Evolutionary conservation across 2,329 filamentous ascomycete species (phyloP), one percentile per base, ranked within the genome.

Genomic region (Sclerotinia minor): DNA sequence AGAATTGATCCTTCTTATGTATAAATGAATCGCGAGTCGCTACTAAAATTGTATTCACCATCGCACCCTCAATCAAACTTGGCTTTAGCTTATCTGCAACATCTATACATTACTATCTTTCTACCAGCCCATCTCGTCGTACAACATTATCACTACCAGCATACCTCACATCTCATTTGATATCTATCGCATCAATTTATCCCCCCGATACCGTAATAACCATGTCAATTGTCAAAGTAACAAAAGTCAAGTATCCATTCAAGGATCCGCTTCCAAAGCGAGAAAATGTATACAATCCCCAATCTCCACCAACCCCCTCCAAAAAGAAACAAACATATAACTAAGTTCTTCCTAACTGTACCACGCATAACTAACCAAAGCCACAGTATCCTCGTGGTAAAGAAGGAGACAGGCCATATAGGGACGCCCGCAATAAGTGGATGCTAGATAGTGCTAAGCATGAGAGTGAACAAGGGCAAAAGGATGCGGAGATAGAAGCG

Each of bases 381-480:
- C 24, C 17, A 53, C 15, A 53, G 26, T 15, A 53, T 4, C 19
- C 26, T 19, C 26, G 1, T 17, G 17, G 26, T 26, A 52, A 15
- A 52, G 50, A 52, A 15, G n/a, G 50, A 17, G 3, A 29, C 13
- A 52, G 8, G 44, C 5, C 5, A 19, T 47, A 21, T 41, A 47
- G 2, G 19, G 44, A 17, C 9, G 44, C 5, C 17, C 44, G 44
- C 19, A 6, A 19, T 21, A 21, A 47, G 44, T 47, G 17, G 17
- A 2, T 21, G 1, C 0, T 7, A 21, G 19, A 6, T 2, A 19
- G 17, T 2, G 19, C 1, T 21, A 0, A 19, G 5, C 44, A 47
- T 21, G 44, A 47, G 7, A 21, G 19, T 8, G 7, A 21, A 47
- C 6, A 21, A 21, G 44, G 6, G 19, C 44, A 21, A 47, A 19